Conservation (phyloP, 2,329 filamentous ascomycete genomes). For the Cryphonectria parasitica region DNA sequence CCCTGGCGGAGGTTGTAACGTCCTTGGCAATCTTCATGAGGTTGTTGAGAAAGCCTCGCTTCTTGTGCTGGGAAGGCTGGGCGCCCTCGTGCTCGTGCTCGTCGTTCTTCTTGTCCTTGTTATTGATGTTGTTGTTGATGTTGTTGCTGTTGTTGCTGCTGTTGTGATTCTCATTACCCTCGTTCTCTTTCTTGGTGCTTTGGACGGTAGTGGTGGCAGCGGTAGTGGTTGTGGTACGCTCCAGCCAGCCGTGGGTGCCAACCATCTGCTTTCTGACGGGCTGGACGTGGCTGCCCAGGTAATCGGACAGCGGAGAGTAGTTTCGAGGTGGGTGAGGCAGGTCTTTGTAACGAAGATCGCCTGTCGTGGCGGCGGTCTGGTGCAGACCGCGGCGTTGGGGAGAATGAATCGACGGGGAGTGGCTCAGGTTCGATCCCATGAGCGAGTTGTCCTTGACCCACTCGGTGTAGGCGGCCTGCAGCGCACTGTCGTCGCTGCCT, state of each 20-base stretch:
- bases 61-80: constrained; percentile 38
- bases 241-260: constrained; percentile 61
- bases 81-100: constrained; percentile 18
- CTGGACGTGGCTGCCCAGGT: constrained; percentile 45
- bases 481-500: constrained; percentile 23
- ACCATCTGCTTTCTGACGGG: constrained; percentile 56
- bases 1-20: constrained; percentile 38
- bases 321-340: constrained; percentile 23
- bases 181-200: constrained; percentile 28
- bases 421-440: constrained; percentile 3
- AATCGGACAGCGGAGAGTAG: constrained; percentile 50
- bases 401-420: constrained; percentile 12
- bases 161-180: constrained; percentile 5
- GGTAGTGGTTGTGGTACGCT: constrained; percentile 44
- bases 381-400: constrained; percentile 20
- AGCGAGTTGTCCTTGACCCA: constrained; percentile 16
- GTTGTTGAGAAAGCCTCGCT: constrained; percentile 47
- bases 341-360: constrained; percentile 29
- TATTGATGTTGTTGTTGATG: background rate
- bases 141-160: background rate
- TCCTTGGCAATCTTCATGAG: constrained; percentile 59
- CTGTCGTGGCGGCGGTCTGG: constrained; percentile 27
- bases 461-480: constrained; percentile 16
- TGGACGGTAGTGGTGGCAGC: background rate
- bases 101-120: constrained; percentile 26